Conservation (phyloP, 108 stramenopile genomes). For the Conticribra guillardii region DNA sequence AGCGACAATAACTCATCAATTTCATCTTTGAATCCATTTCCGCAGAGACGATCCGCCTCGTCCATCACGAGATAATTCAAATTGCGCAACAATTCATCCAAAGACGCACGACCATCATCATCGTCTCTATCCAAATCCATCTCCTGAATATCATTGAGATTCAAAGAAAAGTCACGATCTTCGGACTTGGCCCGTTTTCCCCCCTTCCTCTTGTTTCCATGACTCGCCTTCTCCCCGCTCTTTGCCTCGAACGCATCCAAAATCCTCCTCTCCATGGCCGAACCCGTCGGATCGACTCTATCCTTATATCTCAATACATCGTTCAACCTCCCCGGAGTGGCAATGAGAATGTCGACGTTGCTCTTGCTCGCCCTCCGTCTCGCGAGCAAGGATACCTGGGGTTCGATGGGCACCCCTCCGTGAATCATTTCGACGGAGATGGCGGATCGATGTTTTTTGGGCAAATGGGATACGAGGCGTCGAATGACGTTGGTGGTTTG, state of each 20-base stretch:
- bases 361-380: slow-evolving; percentile 31
- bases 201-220: slow-evolving; percentile 36
- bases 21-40: slow-evolving; percentile 78
- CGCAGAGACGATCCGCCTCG: slow-evolving; percentile 93
- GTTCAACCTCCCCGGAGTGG: slow-evolving; percentile 95
- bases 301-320: slow-evolving; percentile 82
- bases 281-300: slow-evolving; percentile 37
- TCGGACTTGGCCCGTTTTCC: slow-evolving; percentile 16
- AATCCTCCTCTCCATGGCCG: slow-evolving; percentile 66
- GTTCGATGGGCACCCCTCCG: slow-evolving; percentile 70
- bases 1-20: slow-evolving; percentile 72
- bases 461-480: slow-evolving; percentile 44
- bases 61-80: slow-evolving; percentile 91
- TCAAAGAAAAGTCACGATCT: slow-evolving; percentile 41
- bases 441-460: slow-evolving; percentile 28
- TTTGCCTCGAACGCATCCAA: slow-evolving; percentile 64
- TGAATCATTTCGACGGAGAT: slow-evolving; percentile 52
- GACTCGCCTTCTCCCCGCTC: slow-evolving; percentile 15
- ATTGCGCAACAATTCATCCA: slow-evolving; percentile 58
- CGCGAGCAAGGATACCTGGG: slow-evolving; percentile 63
- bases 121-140: slow-evolving; percentile 58
- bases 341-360: slow-evolving; percentile 88
- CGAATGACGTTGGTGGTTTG: slow-evolving; percentile 78
- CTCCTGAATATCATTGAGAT: slow-evolving; percentile 57
- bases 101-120: slow-evolving; percentile 54